Evolutionary conservation across 352 stramenopile species (phyloP).

Genomic region (Pythium myriotylum): DNA sequence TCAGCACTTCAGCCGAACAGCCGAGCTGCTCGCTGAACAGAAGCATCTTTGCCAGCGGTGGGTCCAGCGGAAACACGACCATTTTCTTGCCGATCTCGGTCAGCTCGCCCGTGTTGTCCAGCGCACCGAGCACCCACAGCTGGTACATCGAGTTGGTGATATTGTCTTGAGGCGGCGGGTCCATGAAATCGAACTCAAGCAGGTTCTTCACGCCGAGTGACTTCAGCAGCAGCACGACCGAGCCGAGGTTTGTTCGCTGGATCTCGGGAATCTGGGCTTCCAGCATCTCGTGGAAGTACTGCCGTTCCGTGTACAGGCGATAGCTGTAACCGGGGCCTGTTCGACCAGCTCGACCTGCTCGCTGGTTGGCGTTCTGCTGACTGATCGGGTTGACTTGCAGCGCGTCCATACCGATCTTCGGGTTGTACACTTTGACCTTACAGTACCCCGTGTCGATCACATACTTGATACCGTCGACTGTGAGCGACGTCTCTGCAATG

Average conservation of each 20-base stretch:
- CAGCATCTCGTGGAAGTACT: slow-evolving; percentile 97
- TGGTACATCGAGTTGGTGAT: slow-evolving; percentile 99
- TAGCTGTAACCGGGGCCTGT: slow-evolving; percentile 93
- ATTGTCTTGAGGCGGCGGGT: slow-evolving; percentile 95
- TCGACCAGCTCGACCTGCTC: slow-evolving; percentile 92
- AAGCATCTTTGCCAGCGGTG: slow-evolving; percentile 95
- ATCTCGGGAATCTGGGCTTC: slow-evolving; percentile 98
- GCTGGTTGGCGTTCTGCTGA: slow-evolving; percentile 98
- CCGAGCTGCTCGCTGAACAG: slow-evolving; percentile 94
- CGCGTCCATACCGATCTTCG: slow-evolving; percentile 98
- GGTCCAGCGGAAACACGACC: slow-evolving; percentile 98
- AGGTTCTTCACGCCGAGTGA: slow-evolving; percentile 95
- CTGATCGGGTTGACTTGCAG: slow-evolving; percentile 96
- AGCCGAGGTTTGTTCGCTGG: slow-evolving; percentile 97
- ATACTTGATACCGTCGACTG: slow-evolving; percentile 97
- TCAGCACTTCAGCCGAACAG: slow-evolving; percentile 95
- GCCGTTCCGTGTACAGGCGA: slow-evolving; percentile 96
- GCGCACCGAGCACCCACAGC: slow-evolving; percentile 97
- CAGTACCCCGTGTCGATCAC: slow-evolving; percentile 98
- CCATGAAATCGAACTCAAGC: slow-evolving; percentile 99
- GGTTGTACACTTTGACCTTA: slow-evolving; percentile 99
- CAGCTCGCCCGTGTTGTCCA: slow-evolving; percentile 97
- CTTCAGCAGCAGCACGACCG: slow-evolving; percentile 98
- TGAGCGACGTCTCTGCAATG: slow-evolving; percentile 97
- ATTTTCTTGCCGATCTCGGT: slow-evolving; percentile 97